Evolutionary conservation across 768 basidiomycete genomes (phyloP).

Genomic region (Boletus subparvulus): DNA sequence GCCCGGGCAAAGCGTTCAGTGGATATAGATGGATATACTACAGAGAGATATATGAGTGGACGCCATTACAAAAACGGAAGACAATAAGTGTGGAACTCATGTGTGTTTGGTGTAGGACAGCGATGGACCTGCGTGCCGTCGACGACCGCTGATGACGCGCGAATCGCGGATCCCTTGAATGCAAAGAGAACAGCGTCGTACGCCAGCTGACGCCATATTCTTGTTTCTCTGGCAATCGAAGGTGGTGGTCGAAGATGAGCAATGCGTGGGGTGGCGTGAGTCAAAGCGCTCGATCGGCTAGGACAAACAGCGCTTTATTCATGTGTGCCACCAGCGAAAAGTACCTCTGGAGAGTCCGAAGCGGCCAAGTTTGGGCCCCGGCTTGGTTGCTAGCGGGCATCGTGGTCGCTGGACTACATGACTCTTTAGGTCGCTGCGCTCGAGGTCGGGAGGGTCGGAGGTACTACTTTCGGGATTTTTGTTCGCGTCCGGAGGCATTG

Average conservation of each 20-base stretch:
- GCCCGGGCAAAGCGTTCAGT: constrained; percentile 1
- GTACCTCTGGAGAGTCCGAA: background rate
- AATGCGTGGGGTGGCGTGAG: background rate
- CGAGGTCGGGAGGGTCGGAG: no score
- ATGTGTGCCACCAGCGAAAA: background rate
- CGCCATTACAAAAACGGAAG: background rate
- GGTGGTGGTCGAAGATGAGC: background rate
- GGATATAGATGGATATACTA: background rate
- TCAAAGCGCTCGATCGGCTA: background rate
- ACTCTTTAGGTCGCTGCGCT: no score
- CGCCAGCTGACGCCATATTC: background rate
- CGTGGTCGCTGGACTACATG: no score
- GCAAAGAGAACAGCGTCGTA: background rate
- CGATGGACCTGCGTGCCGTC: background rate
- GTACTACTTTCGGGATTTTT: no score
- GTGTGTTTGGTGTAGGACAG: background rate
- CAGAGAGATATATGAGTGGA: background rate
- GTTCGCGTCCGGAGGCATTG: no score
- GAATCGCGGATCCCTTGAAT: background rate
- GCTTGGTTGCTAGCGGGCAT: no score
- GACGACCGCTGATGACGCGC: background rate
- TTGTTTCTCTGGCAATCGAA: background rate
- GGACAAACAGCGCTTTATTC: background rate
- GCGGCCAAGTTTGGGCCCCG: background rate
- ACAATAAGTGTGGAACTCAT: constrained; percentile 13